Evolutionary conservation across 2,329 filamentous ascomycete genomes (phyloP).

Genomic region (Pseudogymnoascus sp.): DNA sequence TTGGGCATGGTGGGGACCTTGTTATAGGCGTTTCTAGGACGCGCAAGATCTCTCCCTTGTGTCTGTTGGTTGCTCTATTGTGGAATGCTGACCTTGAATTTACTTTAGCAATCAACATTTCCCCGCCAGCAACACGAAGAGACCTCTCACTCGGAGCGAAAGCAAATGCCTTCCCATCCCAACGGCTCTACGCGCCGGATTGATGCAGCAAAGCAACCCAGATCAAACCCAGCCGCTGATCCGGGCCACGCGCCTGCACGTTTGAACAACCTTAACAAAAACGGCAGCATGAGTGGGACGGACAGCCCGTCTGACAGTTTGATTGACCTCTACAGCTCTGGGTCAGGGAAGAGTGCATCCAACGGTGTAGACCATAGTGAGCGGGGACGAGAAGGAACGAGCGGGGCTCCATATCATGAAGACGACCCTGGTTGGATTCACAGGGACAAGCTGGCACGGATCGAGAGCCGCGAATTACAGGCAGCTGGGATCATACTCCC

Average conservation of each 20-base stretch:
- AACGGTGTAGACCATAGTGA: conserved; percentile 25
- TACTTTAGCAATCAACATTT: background rate
- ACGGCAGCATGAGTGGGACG: conserved; percentile 34
- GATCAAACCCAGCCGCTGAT: conserved; percentile 16
- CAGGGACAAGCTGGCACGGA: conserved; percentile 72
- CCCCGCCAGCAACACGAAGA: background rate
- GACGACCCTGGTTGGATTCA: conserved; percentile 67
- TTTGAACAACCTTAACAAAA: conserved; percentile 31
- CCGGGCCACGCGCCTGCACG: conserved; percentile 30
- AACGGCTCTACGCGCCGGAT: conserved; percentile 7
- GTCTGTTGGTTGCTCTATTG: background rate
- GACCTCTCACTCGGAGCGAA: background rate
- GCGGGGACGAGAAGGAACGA: conserved; percentile 16
- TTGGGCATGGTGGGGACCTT: background rate
- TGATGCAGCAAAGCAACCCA: conserved; percentile 2
- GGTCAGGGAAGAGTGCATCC: conserved; percentile 18
- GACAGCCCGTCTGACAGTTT: conserved; percentile 40
- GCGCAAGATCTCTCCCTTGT: background rate
- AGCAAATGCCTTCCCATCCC: conserved; percentile 1
- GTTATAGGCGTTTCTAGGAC: background rate
- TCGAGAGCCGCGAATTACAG: conserved; percentile 73
- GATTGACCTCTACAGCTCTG: conserved; percentile 35
- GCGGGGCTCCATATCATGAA: conserved; percentile 15
- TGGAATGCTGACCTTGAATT: background rate
- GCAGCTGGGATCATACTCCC: conserved; percentile 64